These are phyloP conservation scores for Coix lacrymajobi DNA, from an alignment of 176 grass and related monocot genomes.

Conservation along the genomic window DNA sequence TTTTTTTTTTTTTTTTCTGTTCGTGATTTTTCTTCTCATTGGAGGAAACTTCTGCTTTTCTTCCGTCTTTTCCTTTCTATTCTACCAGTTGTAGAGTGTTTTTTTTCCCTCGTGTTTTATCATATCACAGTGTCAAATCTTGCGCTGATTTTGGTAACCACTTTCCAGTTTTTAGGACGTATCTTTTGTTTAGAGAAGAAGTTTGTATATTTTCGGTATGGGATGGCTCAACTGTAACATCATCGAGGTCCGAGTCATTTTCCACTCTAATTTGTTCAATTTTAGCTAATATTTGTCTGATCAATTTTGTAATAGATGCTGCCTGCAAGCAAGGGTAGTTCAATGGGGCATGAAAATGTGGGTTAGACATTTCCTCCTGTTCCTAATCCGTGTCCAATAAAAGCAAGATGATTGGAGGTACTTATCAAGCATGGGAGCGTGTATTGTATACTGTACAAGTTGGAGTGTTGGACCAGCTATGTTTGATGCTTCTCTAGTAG, in stretches of 20 bases:
- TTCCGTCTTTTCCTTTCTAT: background rate
- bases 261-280: background rate
- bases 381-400: background rate
- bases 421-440: background rate
- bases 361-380: background rate
- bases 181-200: conserved; percentile 4
- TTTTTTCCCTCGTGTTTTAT: conserved; percentile 8
- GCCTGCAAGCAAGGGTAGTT: background rate
- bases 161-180: background rate
- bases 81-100: background rate
- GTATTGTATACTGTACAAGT: background rate
- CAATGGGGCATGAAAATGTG: conserved; percentile 9
- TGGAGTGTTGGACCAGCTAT: conserved; percentile 20
- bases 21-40: background rate
- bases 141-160: conserved; percentile 4
- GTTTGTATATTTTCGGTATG: background rate
- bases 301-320: background rate
- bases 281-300: background rate
- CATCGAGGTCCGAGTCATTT: background rate
- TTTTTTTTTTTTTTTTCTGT: background rate
- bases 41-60: background rate
- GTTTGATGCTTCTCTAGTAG: conserved; percentile 2
- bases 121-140: conserved; percentile 6
- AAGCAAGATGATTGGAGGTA: conserved; percentile 7
- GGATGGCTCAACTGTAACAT: background rate